These are phyloP conservation scores for Candida parachauliodes DNA, from an alignment of 805 yeast species.

Conservation along the genomic window DNA sequence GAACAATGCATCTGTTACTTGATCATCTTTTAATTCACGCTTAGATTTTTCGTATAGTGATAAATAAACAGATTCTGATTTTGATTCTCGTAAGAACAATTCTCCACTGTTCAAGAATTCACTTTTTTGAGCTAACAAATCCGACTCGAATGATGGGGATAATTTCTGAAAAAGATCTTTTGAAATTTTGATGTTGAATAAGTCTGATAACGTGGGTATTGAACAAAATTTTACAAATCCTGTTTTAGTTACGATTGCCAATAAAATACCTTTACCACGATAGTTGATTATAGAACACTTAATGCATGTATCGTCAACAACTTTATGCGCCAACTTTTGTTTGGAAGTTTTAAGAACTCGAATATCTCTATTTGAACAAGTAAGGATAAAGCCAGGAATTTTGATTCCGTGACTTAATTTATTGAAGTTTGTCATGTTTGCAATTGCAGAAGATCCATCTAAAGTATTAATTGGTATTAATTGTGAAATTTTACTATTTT, in stretches of 20 bases:
- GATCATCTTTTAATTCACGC: constrained; percentile 17
- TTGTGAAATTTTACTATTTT: constrained; percentile 49
- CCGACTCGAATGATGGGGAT: constrained; percentile 18
- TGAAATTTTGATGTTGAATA: constrained; percentile 41
- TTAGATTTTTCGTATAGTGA: constrained; percentile 15
- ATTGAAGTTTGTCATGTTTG: constrained; percentile 54
- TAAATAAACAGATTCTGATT: constrained; percentile 40
- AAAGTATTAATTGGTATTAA: constrained; percentile 57
- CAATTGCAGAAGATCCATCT: constrained; percentile 63
- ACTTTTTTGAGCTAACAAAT: constrained; percentile 18
- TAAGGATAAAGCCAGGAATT: constrained; percentile 60
- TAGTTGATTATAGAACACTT: constrained; percentile 49
- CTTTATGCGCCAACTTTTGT: constrained; percentile 60
- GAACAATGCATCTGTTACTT: constrained; percentile 56
- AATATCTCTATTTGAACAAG: constrained; percentile 55
- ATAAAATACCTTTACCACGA: constrained; percentile 41
- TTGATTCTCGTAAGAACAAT: constrained; percentile 51
- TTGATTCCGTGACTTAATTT: constrained; percentile 58
- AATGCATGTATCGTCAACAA: constrained; percentile 48
- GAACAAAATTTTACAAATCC: constrained; percentile 48
- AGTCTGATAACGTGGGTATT: constrained; percentile 62
- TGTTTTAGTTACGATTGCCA: constrained; percentile 43
- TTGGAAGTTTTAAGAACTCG: constrained; percentile 60
- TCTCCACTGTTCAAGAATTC: constrained; percentile 51
- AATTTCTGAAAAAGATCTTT: constrained; percentile 25